These are phyloP conservation scores for Microbotryum saponariae DNA, from an alignment of 1,284 basidiomycete genomes.

Conservation along the genomic window DNA sequence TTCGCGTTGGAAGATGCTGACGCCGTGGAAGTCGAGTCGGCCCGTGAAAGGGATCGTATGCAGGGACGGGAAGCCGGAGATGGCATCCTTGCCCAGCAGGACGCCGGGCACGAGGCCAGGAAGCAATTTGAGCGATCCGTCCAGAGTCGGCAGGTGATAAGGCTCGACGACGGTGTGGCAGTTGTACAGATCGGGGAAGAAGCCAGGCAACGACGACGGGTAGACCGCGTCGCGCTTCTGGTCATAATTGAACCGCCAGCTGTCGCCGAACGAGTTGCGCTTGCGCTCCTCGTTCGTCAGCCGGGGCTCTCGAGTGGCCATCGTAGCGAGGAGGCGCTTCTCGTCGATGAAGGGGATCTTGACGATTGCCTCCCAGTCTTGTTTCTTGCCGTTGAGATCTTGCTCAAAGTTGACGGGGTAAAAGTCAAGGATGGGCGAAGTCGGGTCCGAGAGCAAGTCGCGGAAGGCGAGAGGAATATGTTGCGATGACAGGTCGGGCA, in stretches of 20 bases:
- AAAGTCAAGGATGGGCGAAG: constrained; percentile 87
- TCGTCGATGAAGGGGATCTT: constrained; percentile 99
- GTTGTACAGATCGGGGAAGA: constrained; percentile 83
- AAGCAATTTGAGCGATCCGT: constrained; percentile 72
- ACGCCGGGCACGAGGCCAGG: constrained; percentile 85
- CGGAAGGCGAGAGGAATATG: constrained; percentile 78
- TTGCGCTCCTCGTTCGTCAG: constrained; percentile 67
- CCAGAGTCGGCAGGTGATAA: constrained; percentile 72
- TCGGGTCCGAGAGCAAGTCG: constrained; percentile 81
- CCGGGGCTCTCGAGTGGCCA: constrained; percentile 70
- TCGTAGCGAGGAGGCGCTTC: constrained; percentile 65
- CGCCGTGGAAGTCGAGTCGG: constrained; percentile 71
- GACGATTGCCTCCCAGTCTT: constrained; percentile 97
- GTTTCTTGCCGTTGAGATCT: constrained; percentile 96
- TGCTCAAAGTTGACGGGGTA: constrained; percentile 85
- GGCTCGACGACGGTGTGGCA: constrained; percentile 70
- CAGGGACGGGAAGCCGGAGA: constrained; percentile 93
- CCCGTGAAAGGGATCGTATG: constrained; percentile 78
- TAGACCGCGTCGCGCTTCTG: constrained; percentile 53
- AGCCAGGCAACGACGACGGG: constrained; percentile 83
- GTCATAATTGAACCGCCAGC: constrained; percentile 70
- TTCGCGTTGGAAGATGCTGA: constrained; percentile 88
- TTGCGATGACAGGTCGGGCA: constrained; percentile 80
- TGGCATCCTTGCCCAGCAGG: constrained; percentile 70
- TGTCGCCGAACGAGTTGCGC: constrained; percentile 73